Conservation (phyloP, 2,329 filamentous ascomycete genomes). For the Ophiostoma piceae region DNA sequence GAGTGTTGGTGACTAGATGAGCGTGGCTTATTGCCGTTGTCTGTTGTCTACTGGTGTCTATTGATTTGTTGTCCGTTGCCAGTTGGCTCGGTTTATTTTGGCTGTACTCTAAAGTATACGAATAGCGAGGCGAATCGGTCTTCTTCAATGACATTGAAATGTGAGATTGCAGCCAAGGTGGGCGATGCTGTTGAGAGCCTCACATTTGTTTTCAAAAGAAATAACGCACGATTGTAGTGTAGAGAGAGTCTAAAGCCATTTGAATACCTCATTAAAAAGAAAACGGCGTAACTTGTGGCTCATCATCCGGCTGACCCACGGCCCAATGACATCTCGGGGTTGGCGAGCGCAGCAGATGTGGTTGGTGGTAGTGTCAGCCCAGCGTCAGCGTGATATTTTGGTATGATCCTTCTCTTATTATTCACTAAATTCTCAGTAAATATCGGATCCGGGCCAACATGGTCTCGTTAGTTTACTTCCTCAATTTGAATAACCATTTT, state of each 20-base stretch:
- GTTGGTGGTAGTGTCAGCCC: not conserved
- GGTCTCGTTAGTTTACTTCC: too few relatives aligned
- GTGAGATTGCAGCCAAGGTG: not conserved
- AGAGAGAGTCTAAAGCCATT: too few relatives aligned
- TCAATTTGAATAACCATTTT: too few relatives aligned
- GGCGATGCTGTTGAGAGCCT: not conserved
- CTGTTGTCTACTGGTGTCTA: not conserved
- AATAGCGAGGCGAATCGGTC: not conserved
- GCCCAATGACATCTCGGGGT: not conserved
- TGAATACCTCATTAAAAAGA: too few relatives aligned
- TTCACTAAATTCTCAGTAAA: too few relatives aligned
- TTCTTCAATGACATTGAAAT: not conserved
- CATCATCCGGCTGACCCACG: not conserved
- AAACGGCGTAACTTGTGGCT: not conserved
- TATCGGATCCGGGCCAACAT: too few relatives aligned
- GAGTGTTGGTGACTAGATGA: not conserved
- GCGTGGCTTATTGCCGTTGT: not conserved
- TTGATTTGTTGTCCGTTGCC: not conserved
- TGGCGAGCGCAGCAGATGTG: not conserved
- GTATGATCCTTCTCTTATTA: not conserved
- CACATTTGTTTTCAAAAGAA: too few relatives aligned
- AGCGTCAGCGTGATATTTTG: not conserved
- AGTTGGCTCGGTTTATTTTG: not conserved
- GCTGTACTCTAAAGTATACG: not conserved
- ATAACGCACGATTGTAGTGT: too few relatives aligned